Base-by-base conservation (phyloP, 176 grass and related monocot species). In the Cocos nucifera region DNA sequence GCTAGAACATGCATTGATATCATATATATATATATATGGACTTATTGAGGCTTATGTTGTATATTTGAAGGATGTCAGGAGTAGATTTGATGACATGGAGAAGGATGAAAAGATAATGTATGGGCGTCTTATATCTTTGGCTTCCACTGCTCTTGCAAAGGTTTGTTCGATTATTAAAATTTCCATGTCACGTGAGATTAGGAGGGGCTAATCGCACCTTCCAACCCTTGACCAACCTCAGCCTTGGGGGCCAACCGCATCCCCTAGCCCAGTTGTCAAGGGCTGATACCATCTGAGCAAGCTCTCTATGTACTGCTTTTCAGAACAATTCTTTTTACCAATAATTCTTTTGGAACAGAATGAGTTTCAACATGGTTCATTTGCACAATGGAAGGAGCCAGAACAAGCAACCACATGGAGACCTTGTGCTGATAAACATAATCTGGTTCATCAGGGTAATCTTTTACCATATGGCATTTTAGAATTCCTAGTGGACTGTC, bases 361-460 rank as follows among this genome's bases (percentile, higher is more conserved):
- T 76, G 53, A 50, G 57, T 69, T 66, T 52, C 69, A 17, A 12
- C 17, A 51, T 67, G 63, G n/a, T 16, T 44, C 35, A 62, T 83
- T 85, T 27, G 56, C 73, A n/a, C 19, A 73, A 26, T 88, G 84
- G 69, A 73, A 91, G 53, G 87, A 91, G 53, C 81, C 93, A 53
- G 53, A 65, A 30, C 87, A 75, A 22, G 61, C 76, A 25, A 49
- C 75, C 3, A 87, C 73, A 67, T 91, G 92, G 92, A 97, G 20
- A 54, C 84, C 92, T 71, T 97, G 92, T 55, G 78, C 92, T 58
- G 87, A 83, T 18, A 82, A 85, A 59, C 68, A 59, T 55, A 83
- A 65, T 24, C 56, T 72, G 62, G 19, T 28, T 26, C 54, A 71
- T 25, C 75, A 82, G 77, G 87, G 87, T 85, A 28, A 69, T 20